phyloP scores from a whole-genome alignment of 345 rosid genomes.

The Camelina neglecta region DNA sequence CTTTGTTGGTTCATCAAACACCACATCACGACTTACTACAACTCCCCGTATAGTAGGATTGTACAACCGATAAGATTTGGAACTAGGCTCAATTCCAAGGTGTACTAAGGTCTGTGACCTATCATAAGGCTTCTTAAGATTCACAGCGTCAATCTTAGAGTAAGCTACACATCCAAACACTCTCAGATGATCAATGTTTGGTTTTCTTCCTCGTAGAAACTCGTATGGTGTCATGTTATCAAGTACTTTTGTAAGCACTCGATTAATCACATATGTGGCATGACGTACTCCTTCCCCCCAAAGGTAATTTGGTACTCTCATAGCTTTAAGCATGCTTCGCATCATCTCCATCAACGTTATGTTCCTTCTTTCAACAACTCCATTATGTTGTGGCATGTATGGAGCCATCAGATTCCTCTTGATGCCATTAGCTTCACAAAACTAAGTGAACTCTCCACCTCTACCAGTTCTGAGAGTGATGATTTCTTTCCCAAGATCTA shows the following conservation, averaged over 20 bases:
- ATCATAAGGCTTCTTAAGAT: neutral
- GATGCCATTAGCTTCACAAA: too few species aligned
- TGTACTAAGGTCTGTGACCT: neutral
- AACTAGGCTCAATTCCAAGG: neutral
- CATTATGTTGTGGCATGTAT: too few species aligned
- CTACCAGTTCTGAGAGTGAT: too few species aligned
- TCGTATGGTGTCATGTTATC: too few species aligned
- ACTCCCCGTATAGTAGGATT: neutral
- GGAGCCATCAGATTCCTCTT: too few species aligned
- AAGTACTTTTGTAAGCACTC: neutral
- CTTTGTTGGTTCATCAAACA: too few species aligned
- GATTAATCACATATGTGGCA: neutral
- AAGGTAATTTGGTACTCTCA: neutral
- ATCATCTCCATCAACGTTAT: neutral
- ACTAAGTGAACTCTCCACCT: too few species aligned
- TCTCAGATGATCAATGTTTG: neutral
- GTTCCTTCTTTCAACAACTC: too few species aligned
- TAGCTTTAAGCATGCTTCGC: neutral
- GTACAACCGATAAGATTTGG: accelerated
- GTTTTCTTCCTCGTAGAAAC: too few species aligned
- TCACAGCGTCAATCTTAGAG: neutral
- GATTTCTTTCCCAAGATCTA: too few species aligned
- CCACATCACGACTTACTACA: neutral
- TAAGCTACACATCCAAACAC: neutral
- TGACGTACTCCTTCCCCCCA: neutral